These are phyloP conservation scores for Agrocybe chaxingu DNA, from an alignment of 768 basidiomycete genomes.

Conservation along the genomic window DNA sequence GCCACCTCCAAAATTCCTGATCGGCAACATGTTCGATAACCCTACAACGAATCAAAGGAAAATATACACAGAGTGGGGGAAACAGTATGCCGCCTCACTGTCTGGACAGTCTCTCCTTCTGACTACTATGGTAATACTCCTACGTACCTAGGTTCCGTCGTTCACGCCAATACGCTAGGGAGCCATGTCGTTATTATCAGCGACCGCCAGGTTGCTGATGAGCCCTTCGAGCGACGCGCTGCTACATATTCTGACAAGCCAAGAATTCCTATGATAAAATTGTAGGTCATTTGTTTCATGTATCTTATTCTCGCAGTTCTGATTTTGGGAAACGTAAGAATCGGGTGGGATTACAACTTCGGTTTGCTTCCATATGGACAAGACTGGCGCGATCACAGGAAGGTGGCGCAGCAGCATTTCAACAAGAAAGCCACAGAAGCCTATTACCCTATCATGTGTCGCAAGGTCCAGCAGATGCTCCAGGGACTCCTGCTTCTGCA, in stretches of 20 bases:
- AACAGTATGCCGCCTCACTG: slow-evolving; percentile 9
- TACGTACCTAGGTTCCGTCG: slow-evolving; percentile 12
- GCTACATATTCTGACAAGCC: slow-evolving; percentile 45
- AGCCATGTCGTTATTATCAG: no score
- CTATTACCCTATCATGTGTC: slow-evolving; percentile 24
- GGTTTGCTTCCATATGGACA: slow-evolving; percentile 30
- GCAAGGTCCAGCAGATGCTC: slow-evolving; percentile 27
- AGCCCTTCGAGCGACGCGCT: no score
- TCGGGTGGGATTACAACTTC: slow-evolving; percentile 34
- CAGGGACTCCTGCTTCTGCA: slow-evolving; percentile 19
- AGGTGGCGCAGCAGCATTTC: slow-evolving; percentile 33
- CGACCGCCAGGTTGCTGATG: no score
- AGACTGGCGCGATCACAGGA: slow-evolving; percentile 34
- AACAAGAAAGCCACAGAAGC: slow-evolving; percentile 20
- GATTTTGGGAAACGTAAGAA: slow-evolving; percentile 6
- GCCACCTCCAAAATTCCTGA: slow-evolving; percentile 20
- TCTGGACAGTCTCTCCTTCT: neutral
- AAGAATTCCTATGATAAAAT: slow-evolving; percentile 16
- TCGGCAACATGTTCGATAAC: slow-evolving; percentile 20
- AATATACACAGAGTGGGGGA: slow-evolving; percentile 13
- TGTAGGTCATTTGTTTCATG: slow-evolving; percentile 2
- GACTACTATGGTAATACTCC: neutral
- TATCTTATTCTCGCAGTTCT: neutral
- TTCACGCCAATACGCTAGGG: slow-evolving; percentile 19
- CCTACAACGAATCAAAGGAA: neutral